A percentile compares a stretch with the other conserved stretches of the same genome.
Evolutionary conservation across 2,329 filamentous ascomycete species (phyloP).

Genomic region (Stagonosporopsis chrysanthemi): DNA sequence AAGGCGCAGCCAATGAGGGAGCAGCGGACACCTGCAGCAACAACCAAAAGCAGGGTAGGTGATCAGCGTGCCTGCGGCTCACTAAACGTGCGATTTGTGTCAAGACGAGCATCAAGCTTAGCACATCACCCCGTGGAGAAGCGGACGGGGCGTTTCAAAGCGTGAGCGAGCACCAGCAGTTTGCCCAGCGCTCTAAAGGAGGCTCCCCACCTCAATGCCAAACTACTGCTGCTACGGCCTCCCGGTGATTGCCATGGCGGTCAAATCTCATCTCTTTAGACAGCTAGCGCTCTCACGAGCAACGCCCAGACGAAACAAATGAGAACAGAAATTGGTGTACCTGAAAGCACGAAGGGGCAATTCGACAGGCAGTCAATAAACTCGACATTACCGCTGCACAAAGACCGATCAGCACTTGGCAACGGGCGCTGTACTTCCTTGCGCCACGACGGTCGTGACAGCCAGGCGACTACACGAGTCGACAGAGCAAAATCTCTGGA

Average conservation of each 20-base stretch:
- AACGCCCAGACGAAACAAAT: conserved; percentile 2
- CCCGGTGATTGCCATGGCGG: conserved; percentile 3
- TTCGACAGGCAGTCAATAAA: conserved; percentile 19
- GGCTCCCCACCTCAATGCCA: conserved; percentile 7
- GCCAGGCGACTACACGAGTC: conserved; percentile 24
- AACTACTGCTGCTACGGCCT: conserved; percentile 7
- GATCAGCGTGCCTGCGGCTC: conserved; percentile 15
- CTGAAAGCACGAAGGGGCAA: conserved; percentile 27
- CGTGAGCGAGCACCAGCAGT: conserved; percentile 23
- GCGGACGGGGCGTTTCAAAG: conserved; percentile 24
- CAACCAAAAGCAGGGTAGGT: conserved; percentile 12
- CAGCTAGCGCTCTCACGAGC: conserved; percentile 4
- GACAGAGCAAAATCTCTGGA: conserved; percentile 22
- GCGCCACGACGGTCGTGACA: conserved; percentile 25
- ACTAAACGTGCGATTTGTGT: conserved; percentile 6
- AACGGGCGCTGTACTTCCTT: conserved; percentile 28
- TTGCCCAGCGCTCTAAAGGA: conserved; percentile 21
- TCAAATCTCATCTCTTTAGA: conserved; percentile 4
- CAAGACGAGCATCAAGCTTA: conserved; percentile 5
- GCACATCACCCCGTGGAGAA: conserved; percentile 21
- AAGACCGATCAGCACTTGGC: conserved; percentile 39
- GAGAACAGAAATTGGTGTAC: conserved; percentile 20
- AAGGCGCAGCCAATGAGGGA: conserved; percentile 8
- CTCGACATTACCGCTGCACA: conserved; percentile 30
- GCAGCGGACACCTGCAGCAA: conserved; percentile 20